Evolutionary conservation across 2,329 filamentous ascomycete genomes (phyloP).

Genomic region (Huntiella savannae): DNA sequence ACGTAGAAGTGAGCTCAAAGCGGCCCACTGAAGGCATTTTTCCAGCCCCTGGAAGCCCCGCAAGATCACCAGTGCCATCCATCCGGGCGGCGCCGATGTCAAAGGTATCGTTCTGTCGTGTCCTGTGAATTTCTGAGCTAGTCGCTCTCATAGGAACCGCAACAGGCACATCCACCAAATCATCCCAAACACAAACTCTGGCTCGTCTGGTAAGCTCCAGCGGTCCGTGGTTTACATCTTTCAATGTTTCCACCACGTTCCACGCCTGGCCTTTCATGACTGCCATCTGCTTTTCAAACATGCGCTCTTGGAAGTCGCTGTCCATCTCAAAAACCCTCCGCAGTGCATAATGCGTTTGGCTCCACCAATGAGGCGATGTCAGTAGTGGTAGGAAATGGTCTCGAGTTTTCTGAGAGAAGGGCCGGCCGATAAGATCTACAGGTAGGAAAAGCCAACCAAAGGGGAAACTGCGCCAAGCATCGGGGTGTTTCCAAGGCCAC

Average conservation of each 20-base stretch:
- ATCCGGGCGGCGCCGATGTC: slow-evolving; percentile 49
- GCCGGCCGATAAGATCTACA: slow-evolving; percentile 85
- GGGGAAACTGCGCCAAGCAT: slow-evolving; percentile 79
- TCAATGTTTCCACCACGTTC: slow-evolving; percentile 97
- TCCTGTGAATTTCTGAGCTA: slow-evolving; percentile 65
- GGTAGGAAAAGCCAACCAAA: slow-evolving; percentile 98
- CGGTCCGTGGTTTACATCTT: slow-evolving; percentile 78
- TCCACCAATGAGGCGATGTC: slow-evolving; percentile 94
- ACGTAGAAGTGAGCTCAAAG: slow-evolving; percentile 41
- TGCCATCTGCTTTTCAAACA: slow-evolving; percentile 96
- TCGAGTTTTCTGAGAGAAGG: slow-evolving; percentile 83
- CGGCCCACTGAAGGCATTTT: slow-evolving; percentile 58
- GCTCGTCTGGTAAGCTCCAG: slow-evolving; percentile 79
- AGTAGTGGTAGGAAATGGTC: slow-evolving; percentile 91
- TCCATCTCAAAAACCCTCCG: slow-evolving; percentile 81
- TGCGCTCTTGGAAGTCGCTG: slow-evolving; percentile 90
- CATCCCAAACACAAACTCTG: slow-evolving; percentile 94
- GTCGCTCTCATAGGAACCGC: slow-evolving; percentile 76
- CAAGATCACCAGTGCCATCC: slow-evolving; percentile 39
- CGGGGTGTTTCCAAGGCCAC: slow-evolving; percentile 98
- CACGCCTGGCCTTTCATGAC: slow-evolving; percentile 99
- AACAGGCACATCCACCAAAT: slow-evolving; percentile 86
- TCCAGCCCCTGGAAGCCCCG: slow-evolving; percentile 42
- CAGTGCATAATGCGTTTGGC: slow-evolving; percentile 72
- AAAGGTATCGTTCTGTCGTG: slow-evolving; percentile 27